Base-by-base conservation (phyloP, 2,329 filamentous ascomycete genomes). In the Drechslerella dactyloides region DNA sequence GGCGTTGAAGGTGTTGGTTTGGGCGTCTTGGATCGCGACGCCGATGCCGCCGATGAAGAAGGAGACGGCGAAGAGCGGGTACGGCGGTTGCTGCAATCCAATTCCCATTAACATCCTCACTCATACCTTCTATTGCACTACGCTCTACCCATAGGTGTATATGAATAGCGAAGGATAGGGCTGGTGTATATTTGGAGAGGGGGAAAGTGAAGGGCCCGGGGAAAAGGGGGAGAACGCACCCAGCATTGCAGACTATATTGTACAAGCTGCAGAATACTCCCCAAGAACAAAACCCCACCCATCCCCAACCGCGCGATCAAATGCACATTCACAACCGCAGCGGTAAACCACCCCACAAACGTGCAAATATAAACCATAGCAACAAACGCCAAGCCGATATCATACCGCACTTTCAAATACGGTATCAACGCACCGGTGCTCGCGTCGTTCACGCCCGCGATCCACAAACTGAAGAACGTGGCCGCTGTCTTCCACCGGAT, bases 391-490 rank as follows among this genome's bases (percentile, higher is more conserved):
- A 84, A 56, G 21, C 72, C 65, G 37, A 74, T 75, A 40, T 75
- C 35, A 68, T 75, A 76, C 19, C 74, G 57, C n/a, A 63, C 69
- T 53, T 69, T 77, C 6, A 82, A 79, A 74, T 84, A 84, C 35
- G 83, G 82, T 57, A 84, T 83, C 74, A 84, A 78, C 17, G 81
- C 85, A 46, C 87, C 87, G 50, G 86, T 83, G 23, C 85, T 85
- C 8, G 84, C 88, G 79, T 91, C 89, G 75, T 89, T 89, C 80
- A 87, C 84, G 5, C 89, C 89, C 81, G 89, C 85, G 33, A 89
- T 81, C 19, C 87, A 80, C 74, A 90, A 86, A 3, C 84, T 83
- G 79, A 84, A 85, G 75, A 87, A 85, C 1, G 86, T 84, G 0
- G 85, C 82, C 37, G 85, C 78, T 51, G 85, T 69, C 42, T 72